These are phyloP conservation scores for Cladophialophora chaetospira DNA, from an alignment of 2,329 filamentous ascomycete species.

Conservation along the genomic window DNA sequence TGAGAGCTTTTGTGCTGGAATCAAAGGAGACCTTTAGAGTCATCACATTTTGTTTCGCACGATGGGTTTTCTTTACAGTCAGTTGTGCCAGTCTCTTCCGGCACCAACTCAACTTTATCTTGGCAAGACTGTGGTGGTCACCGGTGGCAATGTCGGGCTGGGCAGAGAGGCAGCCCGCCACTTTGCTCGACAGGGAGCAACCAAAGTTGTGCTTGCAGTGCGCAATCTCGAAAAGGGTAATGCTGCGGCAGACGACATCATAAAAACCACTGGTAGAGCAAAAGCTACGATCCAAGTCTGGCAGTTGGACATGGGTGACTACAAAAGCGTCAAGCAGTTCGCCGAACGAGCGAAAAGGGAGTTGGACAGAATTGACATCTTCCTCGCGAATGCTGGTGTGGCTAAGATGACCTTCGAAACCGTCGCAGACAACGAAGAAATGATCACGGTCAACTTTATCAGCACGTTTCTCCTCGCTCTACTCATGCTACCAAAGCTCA, in stretches of 20 bases:
- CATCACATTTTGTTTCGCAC: neutral
- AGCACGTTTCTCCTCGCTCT: constrained; percentile 30
- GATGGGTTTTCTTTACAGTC: neutral
- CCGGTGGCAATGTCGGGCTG: neutral
- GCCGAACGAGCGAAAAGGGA: neutral
- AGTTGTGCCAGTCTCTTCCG: neutral
- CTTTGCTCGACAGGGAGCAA: neutral
- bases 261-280: neutral
- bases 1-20: no score
- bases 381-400: constrained; percentile 85
- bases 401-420: constrained; percentile 24
- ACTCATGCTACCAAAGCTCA: constrained; percentile 28
- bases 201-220: neutral
- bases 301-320: neutral
- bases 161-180: neutral
- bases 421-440: neutral
- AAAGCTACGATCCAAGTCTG: neutral
- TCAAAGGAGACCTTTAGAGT: neutral
- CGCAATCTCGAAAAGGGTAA: neutral
- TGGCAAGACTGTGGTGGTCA: neutral
- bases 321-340: neutral
- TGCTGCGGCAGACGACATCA: neutral
- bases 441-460: constrained; percentile 37
- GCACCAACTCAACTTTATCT: neutral
- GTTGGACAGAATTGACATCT: constrained; percentile 66